Conservation (phyloP, 306 rosid genomes). For the Ceratonia siliqua region DNA sequence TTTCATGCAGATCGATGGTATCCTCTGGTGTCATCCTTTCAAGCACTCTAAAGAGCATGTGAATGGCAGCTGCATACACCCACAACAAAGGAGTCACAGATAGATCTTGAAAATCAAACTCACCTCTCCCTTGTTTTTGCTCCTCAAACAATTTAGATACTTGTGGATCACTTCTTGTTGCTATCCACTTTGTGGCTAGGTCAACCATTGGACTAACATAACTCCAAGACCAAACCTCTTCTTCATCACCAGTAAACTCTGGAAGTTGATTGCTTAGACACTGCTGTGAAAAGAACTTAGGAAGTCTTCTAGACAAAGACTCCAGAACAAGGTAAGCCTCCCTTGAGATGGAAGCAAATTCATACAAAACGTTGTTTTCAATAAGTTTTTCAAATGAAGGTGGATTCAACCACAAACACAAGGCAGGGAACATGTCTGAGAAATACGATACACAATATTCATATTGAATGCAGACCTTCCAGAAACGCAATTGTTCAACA, state of each 20-base stretch:
- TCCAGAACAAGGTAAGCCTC: slow-evolving; percentile 84
- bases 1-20: slow-evolving; percentile 37
- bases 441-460: slow-evolving; percentile 77
- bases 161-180: slow-evolving; percentile 58
- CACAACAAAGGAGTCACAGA: slow-evolving; percentile 64
- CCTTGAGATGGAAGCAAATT: slow-evolving; percentile 64
- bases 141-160: slow-evolving; percentile 50
- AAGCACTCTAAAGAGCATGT: slow-evolving; percentile 76
- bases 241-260: slow-evolving; percentile 44
- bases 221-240: slow-evolving; percentile 90
- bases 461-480: slow-evolving; percentile 93
- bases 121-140: slow-evolving; percentile 36
- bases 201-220: slow-evolving; percentile 90
- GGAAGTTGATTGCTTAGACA: slow-evolving; percentile 39
- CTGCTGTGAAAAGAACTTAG: slow-evolving; percentile 64
- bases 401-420: slow-evolving; percentile 85
- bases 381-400: slow-evolving; percentile 66
- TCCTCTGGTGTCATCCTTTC: slow-evolving; percentile 64
- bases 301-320: slow-evolving; percentile 83
- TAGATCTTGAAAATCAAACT: slow-evolving; percentile 34
- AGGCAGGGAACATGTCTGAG: slow-evolving; percentile 71
- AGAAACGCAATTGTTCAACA: slow-evolving; percentile 81
- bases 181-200: slow-evolving; percentile 81
- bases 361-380: slow-evolving; percentile 55
- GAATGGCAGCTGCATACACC: slow-evolving; percentile 71